Evolutionary conservation across 2,329 filamentous ascomycete species (phyloP).

Genomic region (Penicillium digitatum): DNA sequence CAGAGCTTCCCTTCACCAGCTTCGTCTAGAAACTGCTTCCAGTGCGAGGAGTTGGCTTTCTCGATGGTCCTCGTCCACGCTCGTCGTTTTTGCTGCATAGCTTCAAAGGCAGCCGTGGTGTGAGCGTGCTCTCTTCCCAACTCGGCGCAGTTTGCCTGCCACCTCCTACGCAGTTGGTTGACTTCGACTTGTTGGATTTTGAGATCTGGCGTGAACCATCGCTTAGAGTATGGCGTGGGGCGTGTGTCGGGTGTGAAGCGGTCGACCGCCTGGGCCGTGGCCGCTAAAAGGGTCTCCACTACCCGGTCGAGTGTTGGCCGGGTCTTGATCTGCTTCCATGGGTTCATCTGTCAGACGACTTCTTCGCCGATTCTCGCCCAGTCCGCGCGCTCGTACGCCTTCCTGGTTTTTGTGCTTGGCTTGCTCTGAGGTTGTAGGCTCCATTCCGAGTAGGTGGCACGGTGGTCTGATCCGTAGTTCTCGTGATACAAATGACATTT

Average conservation of each 20-base stretch:
- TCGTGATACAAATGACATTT: constrained; percentile 21
- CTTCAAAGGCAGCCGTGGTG: constrained; percentile 4
- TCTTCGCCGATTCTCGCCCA: constrained; percentile 10
- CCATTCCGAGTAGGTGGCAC: constrained; percentile 20
- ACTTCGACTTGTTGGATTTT: constrained; percentile 16
- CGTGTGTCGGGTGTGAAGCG: constrained; percentile 6
- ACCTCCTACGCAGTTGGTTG: constrained; percentile 16
- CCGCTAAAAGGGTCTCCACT: neutral
- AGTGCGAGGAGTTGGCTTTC: constrained; percentile 16
- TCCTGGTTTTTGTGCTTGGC: constrained; percentile 1
- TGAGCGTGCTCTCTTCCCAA: neutral
- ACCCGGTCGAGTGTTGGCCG: constrained; percentile 2
- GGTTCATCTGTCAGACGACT: constrained; percentile 3
- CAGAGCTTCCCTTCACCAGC: constrained; percentile 8
- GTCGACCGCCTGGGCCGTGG: constrained; percentile 9
- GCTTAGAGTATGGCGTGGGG: constrained; percentile 18
- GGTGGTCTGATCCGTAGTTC: constrained; percentile 21
- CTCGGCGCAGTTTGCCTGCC: constrained; percentile 7
- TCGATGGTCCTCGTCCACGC: constrained; percentile 16
- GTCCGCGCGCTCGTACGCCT: constrained; percentile 11
- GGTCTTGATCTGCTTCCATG: constrained; percentile 10
- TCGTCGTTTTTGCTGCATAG: constrained; percentile 5
- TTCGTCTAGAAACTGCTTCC: constrained; percentile 16
- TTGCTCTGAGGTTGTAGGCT: constrained; percentile 1
- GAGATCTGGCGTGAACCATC: constrained; percentile 19